Base-by-base conservation (phyloP, 306 rosid genomes). In the Cyamopsis tetragonoloba region DNA sequence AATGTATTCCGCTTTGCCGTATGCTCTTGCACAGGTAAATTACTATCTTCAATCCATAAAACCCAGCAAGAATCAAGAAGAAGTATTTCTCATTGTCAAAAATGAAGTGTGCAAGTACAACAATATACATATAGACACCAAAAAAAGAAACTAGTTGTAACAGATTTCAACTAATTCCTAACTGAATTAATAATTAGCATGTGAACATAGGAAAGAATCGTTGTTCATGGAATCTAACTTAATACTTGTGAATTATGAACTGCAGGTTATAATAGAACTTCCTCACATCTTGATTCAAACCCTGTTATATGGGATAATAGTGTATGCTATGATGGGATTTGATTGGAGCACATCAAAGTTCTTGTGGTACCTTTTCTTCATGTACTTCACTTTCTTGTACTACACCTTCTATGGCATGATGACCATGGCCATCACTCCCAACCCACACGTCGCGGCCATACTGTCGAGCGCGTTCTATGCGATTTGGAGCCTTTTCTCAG, bases 391-490 rank as follows among this genome's bases (percentile, higher is more conserved):
- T 31, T 77, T 85, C 44, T 51, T 85, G 61, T 91, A 87, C 80
- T 85, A 42, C 83, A 77, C 90, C 53, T 87, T 81, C 77, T 91
- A 89, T 24, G 96, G 98, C 30, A 89, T 91, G 98, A 83, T 91
- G 96, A 76, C 87, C 30, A 83, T 87, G 82, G 96, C 95, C 34
- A 70, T 91, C 2, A 80, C 79, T 53, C 96, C 91, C 17, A 87
- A 86, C 68, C 80, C 79, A 80, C 81, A 80, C 42, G 71, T 91
- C 7, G 89, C 95, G 2, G 59, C 75, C 31, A 85, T 91, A 56
- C 26, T 83, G 13, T 87, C 96, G 27, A 70, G 78, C 6, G 31
- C 88, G 54, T 91, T 89, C 82, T 89, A 80, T 48, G 84, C 85
- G 69, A 72, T 87, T 30, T 87, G 92, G 98, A 80, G 82, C 58